Evolutionary conservation across 441 rosid species (phyloP), one percentile per base, ranked within the genome.

Genomic region (Erysimum pusillum): DNA sequence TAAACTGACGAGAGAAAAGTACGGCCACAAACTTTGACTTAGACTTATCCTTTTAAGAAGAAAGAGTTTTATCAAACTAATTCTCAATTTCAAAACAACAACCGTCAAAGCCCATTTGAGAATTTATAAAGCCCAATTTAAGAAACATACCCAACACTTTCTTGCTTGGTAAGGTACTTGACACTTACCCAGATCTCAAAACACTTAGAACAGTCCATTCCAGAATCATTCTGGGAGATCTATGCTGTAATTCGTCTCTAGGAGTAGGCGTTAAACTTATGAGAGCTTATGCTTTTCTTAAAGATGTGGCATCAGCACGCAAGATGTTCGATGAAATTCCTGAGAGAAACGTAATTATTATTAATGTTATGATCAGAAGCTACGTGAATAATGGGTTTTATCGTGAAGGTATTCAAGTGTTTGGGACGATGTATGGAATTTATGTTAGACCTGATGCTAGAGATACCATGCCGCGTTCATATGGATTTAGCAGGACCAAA

Each of bases 401-500:
- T 28, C 74, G 63, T 12, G 85, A 83, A 64, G 90, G 84, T n/a
- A 78, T 89, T 44, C 67, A 68, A 61, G 73, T 85, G n/a, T 85
- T 70, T 69, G 83, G 73, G 42, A 75, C 22, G 44, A 82, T 89
- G 85, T 79, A 54, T 66, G 32, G 73, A 5, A 60, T 25, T 41
- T 63, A 85, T 59, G 72, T 80, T 68, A 69, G 53, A 45, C 84
- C 87, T 4, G n/a, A 79, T 81, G 87, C 83, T 88, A 44, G 95
- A 87, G 84, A 84, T 63, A 25, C 95, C 90, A 58, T 90, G 92
- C 70, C 87, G 87, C 18, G 75, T 88, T 81, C 92, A 87, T 73
- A 90, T 88, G 91, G 95, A 90, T 81, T 82, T 90, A 82, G 95
- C 91, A 0, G 92, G 95, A 74, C 95, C 95, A 69, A 90, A 90